phyloP scores from a whole-genome alignment of 2,329 filamentous ascomycete species.

The Dactylonectria estremocensis region DNA sequence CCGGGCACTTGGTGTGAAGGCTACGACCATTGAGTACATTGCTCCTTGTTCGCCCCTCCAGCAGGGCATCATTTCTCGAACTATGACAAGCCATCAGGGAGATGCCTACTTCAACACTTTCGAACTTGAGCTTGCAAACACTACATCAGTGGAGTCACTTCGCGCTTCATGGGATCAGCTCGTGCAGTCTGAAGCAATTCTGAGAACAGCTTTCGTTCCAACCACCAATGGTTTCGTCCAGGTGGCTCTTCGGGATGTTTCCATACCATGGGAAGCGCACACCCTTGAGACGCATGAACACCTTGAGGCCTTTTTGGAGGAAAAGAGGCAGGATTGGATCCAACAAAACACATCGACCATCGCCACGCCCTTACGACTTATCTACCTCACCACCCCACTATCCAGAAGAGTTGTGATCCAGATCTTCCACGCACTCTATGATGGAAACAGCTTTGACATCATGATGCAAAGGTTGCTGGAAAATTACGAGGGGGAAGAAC shows the following conservation, averaged over 20 bases:
- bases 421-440: slow-evolving; percentile 90
- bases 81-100: slow-evolving; percentile 66
- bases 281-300: slow-evolving; percentile 46
- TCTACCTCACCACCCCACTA: slow-evolving; percentile 63
- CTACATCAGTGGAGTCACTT: slow-evolving; percentile 65
- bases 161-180: slow-evolving; percentile 71
- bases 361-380: slow-evolving; percentile 38
- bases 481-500: slow-evolving; percentile 38
- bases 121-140: slow-evolving; percentile 66
- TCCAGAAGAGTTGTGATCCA: slow-evolving; percentile 69
- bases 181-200: slow-evolving; percentile 69
- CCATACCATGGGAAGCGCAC: slow-evolving; percentile 62
- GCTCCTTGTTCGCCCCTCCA: slow-evolving; percentile 89
- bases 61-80: slow-evolving; percentile 85
- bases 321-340: slow-evolving; percentile 67
- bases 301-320: slow-evolving; percentile 52
- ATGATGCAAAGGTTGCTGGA: slow-evolving; percentile 72
- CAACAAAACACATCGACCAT: slow-evolving; percentile 58
- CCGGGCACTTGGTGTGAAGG: slow-evolving; percentile 64
- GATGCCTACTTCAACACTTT: slow-evolving; percentile 86
- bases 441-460: slow-evolving; percentile 82
- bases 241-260: slow-evolving; percentile 68
- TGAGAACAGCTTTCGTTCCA: slow-evolving; percentile 81
- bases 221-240: slow-evolving; percentile 86
- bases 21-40: slow-evolving; percentile 77